Evolutionary conservation across 1,284 basidiomycete genomes (phyloP), one percentile per base, ranked within the genome.

Genomic region (Ceratobasidium sp.): DNA sequence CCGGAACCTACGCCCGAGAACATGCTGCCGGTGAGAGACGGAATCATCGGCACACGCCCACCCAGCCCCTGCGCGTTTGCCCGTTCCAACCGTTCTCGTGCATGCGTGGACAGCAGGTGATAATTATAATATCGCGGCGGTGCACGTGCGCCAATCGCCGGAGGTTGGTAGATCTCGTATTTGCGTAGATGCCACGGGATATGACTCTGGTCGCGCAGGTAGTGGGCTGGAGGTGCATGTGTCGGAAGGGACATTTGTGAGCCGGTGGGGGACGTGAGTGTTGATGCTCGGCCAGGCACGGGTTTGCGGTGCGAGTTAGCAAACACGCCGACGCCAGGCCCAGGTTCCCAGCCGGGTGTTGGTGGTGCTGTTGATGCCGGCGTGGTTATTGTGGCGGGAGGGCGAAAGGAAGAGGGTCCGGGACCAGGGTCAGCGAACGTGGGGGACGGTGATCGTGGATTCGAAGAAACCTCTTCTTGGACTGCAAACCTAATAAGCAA

Each of bases 131-230:
- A 71, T 0, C 67, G 42, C 6, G 67, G 67, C 2, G 67, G 67
- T n/a, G 67, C 67, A 53, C 67, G 67, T 48, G 67, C 67, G 36
- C 42, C 67, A 46, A 69, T 56, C 33, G 66, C 51, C 40, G 66
- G 66, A n/a, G 67, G 67, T 48, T 71, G 67, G 67, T 71, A 71
- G 28, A 71, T 71, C 56, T 71, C 67, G 67, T 71, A 71, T 49
- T 38, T 59, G 28, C 67, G 54, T 33, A 49, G 67, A 42, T 71
- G 67, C 67, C 67, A 71, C 21, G 67, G 67, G 28, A 69, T 36
- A 21, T 58, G 66, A 25, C 54, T 59, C 66, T 69, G 66, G 53
- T 69, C 66, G 54, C 66, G 66, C 25, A 69, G 54, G 21, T 40
- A 42, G 49, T 64, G 62, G 25, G 36, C 53, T 9, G 44, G 46